These are phyloP conservation scores for Geranium rotundifolium DNA, from an alignment of 345 rosid species.

Conservation along the genomic window DNA sequence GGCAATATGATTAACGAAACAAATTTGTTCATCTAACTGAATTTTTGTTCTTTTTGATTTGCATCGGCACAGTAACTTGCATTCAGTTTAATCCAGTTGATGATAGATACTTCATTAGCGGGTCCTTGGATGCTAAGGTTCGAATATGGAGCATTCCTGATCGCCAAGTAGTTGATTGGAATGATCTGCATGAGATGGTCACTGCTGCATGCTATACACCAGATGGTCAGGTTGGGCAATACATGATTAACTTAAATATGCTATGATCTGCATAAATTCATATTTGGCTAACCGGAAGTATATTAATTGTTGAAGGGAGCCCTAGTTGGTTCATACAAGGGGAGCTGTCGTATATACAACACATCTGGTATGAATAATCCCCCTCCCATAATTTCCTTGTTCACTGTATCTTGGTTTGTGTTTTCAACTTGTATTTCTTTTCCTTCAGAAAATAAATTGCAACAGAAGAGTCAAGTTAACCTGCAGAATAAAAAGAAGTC, in stretches of 20 bases:
- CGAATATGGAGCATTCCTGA: slow-evolving; percentile 98
- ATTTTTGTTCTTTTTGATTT: no score
- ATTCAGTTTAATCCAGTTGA: slow-evolving; percentile 97
- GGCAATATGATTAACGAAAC: not conserved
- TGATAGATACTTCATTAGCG: slow-evolving; percentile 93
- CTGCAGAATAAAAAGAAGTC: slow-evolving; percentile 86
- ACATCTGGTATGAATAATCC: slow-evolving; percentile 41
- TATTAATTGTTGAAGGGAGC: slow-evolving; percentile 51
- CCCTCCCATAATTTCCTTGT: slow-evolving; percentile 1
- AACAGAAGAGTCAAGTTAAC: slow-evolving; percentile 54
- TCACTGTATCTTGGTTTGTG: not conserved
- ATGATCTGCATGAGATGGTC: slow-evolving; percentile 96
- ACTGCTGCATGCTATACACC: slow-evolving; percentile 97
- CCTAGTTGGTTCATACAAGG: slow-evolving; percentile 86
- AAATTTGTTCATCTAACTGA: slow-evolving; percentile 12
- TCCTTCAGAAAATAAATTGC: slow-evolving; percentile 71
- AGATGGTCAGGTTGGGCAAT: slow-evolving; percentile 70
- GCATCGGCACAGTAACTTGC: slow-evolving; percentile 62
- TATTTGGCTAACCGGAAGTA: not conserved
- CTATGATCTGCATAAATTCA: not conserved
- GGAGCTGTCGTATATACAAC: slow-evolving; percentile 67
- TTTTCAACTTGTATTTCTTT: not conserved
- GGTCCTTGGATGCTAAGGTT: slow-evolving; percentile 92
- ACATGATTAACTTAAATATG: not conserved
- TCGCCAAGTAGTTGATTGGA: slow-evolving; percentile 88